phyloP scores from a whole-genome alignment of 2,329 filamentous ascomycete genomes.

The Cladosporium phlei region DNA sequence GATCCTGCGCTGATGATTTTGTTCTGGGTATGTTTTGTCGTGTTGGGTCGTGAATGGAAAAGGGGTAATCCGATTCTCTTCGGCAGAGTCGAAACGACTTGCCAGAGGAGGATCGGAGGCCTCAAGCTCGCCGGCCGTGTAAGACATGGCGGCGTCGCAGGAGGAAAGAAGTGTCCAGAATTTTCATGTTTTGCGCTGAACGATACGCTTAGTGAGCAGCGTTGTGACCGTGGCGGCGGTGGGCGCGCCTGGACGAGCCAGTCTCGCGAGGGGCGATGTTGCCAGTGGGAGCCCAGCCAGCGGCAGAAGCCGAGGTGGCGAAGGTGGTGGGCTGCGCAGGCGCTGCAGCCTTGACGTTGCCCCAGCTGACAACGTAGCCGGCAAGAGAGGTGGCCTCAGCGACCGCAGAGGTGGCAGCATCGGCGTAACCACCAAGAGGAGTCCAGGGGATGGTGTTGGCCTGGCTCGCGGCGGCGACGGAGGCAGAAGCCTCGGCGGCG shows the following conservation, averaged over 20 bases:
- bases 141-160: not conserved
- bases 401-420: not conserved
- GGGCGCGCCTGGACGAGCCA: conserved; percentile 6
- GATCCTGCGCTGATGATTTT: conserved; percentile 6
- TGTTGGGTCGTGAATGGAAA: conserved; percentile 5
- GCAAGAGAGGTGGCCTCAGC: not conserved
- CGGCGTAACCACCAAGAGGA: not conserved
- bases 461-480: conserved; percentile 26
- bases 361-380: not conserved
- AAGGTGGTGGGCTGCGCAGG: conserved; percentile 8
- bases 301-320: conserved; percentile 9
- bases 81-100: not conserved
- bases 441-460: conserved; percentile 17
- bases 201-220: conserved; percentile 7
- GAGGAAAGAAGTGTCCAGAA: conserved; percentile 8
- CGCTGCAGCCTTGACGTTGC: conserved; percentile 1
- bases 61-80: not conserved
- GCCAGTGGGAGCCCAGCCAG: conserved; percentile 1
- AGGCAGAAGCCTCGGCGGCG: conserved; percentile 14
- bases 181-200: conserved; percentile 6
- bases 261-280: conserved; percentile 8
- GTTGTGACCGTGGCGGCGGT: conserved; percentile 9
- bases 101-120: not conserved
- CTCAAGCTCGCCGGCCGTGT: conserved; percentile 4
- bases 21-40: conserved; percentile 4